A percentile compares a stretch with the other conserved stretches of the same genome.
These are phyloP conservation scores for Coniferiporia weirii DNA, from an alignment of 1,284 basidiomycete species.

Conservation along the genomic window DNA sequence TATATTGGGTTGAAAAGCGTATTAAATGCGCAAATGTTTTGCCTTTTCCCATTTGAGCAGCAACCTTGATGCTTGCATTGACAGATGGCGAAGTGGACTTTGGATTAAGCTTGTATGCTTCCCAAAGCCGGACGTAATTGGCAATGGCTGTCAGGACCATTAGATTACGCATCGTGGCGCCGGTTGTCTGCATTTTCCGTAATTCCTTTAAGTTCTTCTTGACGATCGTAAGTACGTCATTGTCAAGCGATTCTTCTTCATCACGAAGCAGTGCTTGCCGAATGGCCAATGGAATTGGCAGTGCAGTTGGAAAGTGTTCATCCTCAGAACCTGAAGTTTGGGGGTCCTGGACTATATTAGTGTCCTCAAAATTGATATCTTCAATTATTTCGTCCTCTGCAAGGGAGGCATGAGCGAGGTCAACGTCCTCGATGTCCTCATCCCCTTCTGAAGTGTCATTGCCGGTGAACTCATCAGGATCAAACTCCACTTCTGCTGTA, in stretches of 20 bases:
- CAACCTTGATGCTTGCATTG: constrained; percentile 4
- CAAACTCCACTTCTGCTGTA: no score
- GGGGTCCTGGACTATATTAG: no score
- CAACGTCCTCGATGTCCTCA: no score
- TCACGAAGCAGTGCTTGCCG: background rate
- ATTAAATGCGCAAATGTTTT: background rate
- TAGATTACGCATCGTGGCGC: background rate
- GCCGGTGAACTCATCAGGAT: no score
- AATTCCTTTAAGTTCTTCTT: background rate
- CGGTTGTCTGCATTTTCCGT: background rate
- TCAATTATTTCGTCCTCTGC: no score
- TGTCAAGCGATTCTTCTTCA: background rate
- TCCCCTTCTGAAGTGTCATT: no score
- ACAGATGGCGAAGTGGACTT: background rate
- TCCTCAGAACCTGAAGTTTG: no score
- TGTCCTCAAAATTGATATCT: no score
- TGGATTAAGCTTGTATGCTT: background rate
- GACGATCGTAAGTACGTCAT: background rate
- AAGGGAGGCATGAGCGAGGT: no score
- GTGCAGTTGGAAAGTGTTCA: background rate
- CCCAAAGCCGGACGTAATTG: background rate
- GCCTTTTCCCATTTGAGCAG: constrained; percentile 6
- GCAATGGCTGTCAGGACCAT: background rate
- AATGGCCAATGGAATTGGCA: background rate
- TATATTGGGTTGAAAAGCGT: background rate